phyloP scores from a whole-genome alignment of 1,139 yeast species.

The Nakaseomyces bracarensis region DNA sequence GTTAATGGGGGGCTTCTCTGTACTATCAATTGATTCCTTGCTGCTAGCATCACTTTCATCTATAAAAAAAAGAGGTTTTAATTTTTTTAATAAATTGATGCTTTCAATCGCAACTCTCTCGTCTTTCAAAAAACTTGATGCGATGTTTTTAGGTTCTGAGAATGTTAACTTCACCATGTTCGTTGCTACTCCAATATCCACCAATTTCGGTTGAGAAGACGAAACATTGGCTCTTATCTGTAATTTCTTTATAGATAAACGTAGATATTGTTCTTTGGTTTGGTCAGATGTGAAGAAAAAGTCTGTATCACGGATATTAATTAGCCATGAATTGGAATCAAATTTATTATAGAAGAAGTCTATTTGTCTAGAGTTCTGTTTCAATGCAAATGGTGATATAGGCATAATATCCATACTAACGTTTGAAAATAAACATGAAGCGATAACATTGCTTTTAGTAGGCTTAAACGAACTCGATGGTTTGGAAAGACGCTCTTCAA shows the following conservation, averaged over 20 bases:
- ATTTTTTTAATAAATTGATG: conserved; percentile 13
- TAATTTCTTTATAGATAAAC: conserved; percentile 22
- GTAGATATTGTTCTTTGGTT: conserved; percentile 24
- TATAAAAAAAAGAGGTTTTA: conserved; percentile 10
- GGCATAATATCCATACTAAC: conserved; percentile 25
- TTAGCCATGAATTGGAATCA: conserved; percentile 13
- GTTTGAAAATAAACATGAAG: conserved; percentile 18
- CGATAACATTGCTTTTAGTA: conserved; percentile 10
- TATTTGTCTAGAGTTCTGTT: conserved; percentile 21
- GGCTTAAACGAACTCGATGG: not conserved
- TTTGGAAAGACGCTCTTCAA: not conserved
- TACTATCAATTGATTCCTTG: not conserved
- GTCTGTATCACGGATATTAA: conserved; percentile 23
- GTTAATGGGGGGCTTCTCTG: conserved; percentile 5
- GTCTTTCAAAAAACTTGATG: conserved; percentile 23
- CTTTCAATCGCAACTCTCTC: conserved; percentile 22
- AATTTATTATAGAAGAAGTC: conserved; percentile 18
- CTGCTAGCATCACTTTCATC: not conserved
- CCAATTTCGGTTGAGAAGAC: conserved; percentile 7
- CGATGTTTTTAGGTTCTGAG: conserved; percentile 25
- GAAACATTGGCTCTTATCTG: conserved; percentile 14
- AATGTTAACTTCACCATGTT: conserved; percentile 24
- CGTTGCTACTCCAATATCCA: conserved; percentile 17
- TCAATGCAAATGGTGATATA: conserved; percentile 20
- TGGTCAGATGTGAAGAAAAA: conserved; percentile 22